These are phyloP conservation scores for Peronospora destructor DNA, from an alignment of 352 stramenopile genomes.

Conservation along the genomic window DNA sequence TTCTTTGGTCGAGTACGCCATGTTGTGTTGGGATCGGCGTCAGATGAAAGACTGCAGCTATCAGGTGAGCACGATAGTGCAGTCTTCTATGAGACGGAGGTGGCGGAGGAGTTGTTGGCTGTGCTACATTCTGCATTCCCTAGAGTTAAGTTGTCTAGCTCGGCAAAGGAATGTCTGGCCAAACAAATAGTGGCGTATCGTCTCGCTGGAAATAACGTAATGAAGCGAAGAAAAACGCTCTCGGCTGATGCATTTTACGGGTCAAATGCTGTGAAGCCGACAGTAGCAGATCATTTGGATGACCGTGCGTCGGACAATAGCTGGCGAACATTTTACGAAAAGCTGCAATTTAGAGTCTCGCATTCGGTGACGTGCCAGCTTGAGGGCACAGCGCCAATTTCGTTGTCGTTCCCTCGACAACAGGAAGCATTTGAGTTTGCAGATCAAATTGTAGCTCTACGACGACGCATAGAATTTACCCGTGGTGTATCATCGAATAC, in stretches of 20 bases:
- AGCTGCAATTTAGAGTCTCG: conserved; percentile 72
- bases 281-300: background rate
- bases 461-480: conserved; percentile 18
- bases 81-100: conserved; percentile 23
- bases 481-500: background rate
- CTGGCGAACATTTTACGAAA: conserved; percentile 58
- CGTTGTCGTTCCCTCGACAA: conserved; percentile 60
- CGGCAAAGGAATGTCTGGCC: conserved; percentile 34
- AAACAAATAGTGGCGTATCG: conserved; percentile 8
- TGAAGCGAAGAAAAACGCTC: conserved; percentile 30
- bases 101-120: conserved; percentile 32
- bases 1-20: conserved; percentile 35
- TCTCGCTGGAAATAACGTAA: conserved; percentile 8
- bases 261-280: background rate
- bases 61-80: background rate
- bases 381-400: conserved; percentile 60
- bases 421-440: conserved; percentile 77
- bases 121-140: conserved; percentile 42
- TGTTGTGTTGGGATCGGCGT: background rate
- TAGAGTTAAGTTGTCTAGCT: conserved; percentile 34
- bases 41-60: background rate
- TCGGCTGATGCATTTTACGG: conserved; percentile 35
- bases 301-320: background rate
- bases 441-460: conserved; percentile 47
- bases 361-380: conserved; percentile 73